These are phyloP conservation scores for Maudiozyma humilis DNA, from an alignment of 1,139 yeast species.

Conservation along the genomic window DNA sequence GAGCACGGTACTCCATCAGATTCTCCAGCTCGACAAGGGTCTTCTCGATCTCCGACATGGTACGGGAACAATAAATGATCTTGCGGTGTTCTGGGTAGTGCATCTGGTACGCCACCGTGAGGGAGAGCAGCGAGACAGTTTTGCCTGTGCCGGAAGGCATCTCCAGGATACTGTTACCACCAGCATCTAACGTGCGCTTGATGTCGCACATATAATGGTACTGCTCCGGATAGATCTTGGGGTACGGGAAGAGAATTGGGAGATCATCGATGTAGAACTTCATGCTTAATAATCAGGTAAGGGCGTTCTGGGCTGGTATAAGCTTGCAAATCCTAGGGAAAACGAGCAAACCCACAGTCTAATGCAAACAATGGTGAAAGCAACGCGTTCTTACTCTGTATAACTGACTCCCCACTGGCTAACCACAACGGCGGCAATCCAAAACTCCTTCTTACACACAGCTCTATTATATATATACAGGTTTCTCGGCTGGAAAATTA, in stretches of 20 bases:
- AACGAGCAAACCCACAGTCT: neutral
- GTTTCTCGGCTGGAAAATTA: neutral
- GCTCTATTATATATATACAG: no score
- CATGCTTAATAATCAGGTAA: conserved; percentile 17
- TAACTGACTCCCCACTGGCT: no score
- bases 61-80: conserved; percentile 94
- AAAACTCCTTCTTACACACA: no score
- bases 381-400: no score
- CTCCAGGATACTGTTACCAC: conserved; percentile 94
- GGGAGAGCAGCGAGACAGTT: conserved; percentile 80
- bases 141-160: conserved; percentile 99
- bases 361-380: no score
- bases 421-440: no score
- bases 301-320: neutral
- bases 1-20: conserved; percentile 76
- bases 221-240: conserved; percentile 94
- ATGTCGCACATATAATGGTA: conserved; percentile 96
- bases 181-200: conserved; percentile 86
- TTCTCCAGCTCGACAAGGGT: conserved; percentile 89
- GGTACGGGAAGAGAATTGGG: conserved; percentile 95
- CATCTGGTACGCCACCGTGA: conserved; percentile 93
- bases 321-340: neutral
- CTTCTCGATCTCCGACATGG: conserved; percentile 98
- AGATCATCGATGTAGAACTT: conserved; percentile 83
- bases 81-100: conserved; percentile 91